These are phyloP conservation scores for Claviceps citrina DNA, from an alignment of 2,329 filamentous ascomycete species.

Conservation along the genomic window DNA sequence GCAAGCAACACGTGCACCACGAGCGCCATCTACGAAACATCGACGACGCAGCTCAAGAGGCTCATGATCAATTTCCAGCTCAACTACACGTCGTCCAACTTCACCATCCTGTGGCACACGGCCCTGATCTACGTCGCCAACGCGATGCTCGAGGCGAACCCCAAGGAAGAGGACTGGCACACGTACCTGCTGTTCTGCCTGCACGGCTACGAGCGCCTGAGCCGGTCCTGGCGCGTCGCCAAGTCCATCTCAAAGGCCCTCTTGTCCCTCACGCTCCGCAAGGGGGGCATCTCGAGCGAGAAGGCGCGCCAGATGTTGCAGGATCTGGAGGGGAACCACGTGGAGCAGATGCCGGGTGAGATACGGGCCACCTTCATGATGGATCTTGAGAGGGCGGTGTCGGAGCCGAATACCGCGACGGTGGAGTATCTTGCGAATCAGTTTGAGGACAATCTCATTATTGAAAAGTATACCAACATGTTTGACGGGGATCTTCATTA, in stretches of 20 bases:
- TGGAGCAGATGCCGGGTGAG: slow-evolving; percentile 9
- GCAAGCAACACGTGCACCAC: slow-evolving; percentile 11
- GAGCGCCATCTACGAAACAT: slow-evolving; percentile 15
- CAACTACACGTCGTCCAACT: slow-evolving; percentile 15
- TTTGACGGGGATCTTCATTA: slow-evolving; percentile 7
- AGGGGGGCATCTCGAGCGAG: slow-evolving; percentile 14
- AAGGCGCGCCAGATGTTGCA: slow-evolving; percentile 18
- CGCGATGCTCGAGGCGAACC: slow-evolving; percentile 15
- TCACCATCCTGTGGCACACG: slow-evolving; percentile 23
- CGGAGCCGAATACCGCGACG: slow-evolving; percentile 18
- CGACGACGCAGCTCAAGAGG: slow-evolving; percentile 21
- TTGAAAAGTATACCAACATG: slow-evolving; percentile 18
- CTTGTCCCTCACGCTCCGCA: slow-evolving; percentile 17
- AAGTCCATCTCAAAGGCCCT: slow-evolving; percentile 17
- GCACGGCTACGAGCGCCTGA: slow-evolving; percentile 19
- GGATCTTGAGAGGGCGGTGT: slow-evolving; percentile 21
- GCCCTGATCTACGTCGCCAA: slow-evolving; percentile 23
- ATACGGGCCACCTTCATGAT: slow-evolving; percentile 23
- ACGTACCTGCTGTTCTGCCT: slow-evolving; percentile 20
- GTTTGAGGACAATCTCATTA: slow-evolving; percentile 20
- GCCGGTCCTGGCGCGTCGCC: slow-evolving; percentile 18
- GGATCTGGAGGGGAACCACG: slow-evolving; percentile 14
- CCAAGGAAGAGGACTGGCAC: slow-evolving; percentile 16
- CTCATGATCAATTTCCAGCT: slow-evolving; percentile 19
- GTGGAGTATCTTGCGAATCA: slow-evolving; percentile 19